Evolutionary conservation across 192 early-diverging fungal species (phyloP).

Genomic region (Thoreauomyces humboldtii): DNA sequence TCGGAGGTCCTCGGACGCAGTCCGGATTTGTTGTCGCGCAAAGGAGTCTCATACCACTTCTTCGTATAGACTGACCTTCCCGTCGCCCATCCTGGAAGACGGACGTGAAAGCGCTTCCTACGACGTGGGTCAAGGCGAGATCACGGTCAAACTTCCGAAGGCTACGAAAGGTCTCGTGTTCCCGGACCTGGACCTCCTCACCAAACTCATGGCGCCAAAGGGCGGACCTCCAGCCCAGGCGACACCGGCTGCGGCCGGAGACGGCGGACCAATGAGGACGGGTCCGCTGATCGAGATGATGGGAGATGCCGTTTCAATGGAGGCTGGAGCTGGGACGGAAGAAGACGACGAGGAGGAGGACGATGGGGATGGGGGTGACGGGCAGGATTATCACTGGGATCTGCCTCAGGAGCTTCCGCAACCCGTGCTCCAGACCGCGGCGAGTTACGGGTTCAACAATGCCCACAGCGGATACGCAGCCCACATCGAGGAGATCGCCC

Average conservation of each 20-base stretch:
- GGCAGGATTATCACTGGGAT: constrained; percentile 70
- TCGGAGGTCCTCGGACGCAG: no score
- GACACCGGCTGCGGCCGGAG: no score
- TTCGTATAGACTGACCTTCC: constrained; percentile 67
- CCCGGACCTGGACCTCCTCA: constrained; percentile 83
- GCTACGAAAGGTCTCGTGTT: constrained; percentile 76
- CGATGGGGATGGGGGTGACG: constrained; percentile 37
- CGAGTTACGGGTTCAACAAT: constrained; percentile 89
- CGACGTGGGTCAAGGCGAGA: constrained; percentile 73
- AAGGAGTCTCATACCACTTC: no score
- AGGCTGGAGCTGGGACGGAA: constrained; percentile 26
- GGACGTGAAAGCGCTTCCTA: constrained; percentile 76
- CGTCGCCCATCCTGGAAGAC: constrained; percentile 79
- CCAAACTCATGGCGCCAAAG: constrained; percentile 72
- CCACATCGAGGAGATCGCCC: constrained; percentile 53
- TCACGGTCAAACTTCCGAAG: constrained; percentile 78
- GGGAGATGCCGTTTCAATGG: constrained; percentile 26
- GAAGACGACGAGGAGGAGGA: constrained; percentile 38
- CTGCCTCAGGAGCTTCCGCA: constrained; percentile 66
- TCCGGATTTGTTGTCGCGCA: no score
- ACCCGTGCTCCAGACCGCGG: constrained; percentile 32
- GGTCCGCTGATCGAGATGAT: constrained; percentile 67
- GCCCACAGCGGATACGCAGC: constrained; percentile 74
- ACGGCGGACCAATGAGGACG: no score
- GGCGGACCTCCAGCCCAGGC: constrained; percentile 4